phyloP scores from a whole-genome alignment of 2,329 filamentous ascomycete genomes.

The Tolypocladium amazonense region DNA sequence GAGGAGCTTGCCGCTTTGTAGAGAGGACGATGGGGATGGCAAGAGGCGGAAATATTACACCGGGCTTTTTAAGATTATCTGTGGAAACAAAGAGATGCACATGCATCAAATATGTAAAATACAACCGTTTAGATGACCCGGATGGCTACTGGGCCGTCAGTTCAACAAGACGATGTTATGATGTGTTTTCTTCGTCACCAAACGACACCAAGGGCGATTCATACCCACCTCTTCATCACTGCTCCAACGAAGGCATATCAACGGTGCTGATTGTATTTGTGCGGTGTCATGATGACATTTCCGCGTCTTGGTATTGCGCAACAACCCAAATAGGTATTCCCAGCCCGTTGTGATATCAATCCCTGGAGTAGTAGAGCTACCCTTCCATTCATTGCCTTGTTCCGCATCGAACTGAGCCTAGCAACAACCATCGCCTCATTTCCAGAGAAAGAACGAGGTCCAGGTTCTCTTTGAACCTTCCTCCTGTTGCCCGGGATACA shows the following conservation, averaged over 20 bases:
- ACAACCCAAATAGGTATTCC: neutral
- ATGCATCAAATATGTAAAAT: neutral
- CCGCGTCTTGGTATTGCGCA: neutral
- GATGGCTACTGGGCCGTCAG: neutral
- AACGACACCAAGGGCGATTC: neutral
- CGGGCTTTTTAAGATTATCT: neutral
- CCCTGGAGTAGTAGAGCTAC: neutral
- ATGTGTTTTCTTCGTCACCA: neutral
- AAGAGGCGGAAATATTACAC: neutral
- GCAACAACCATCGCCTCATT: neutral
- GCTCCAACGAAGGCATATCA: neutral
- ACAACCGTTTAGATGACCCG: neutral
- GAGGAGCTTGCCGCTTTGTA: constrained; percentile 53
- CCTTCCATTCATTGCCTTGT: neutral
- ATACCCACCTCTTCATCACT: neutral
- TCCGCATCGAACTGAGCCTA: neutral
- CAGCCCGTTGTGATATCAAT: neutral
- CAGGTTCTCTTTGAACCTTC: too few relatives aligned
- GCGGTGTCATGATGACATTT: too few relatives aligned
- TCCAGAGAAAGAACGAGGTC: neutral
- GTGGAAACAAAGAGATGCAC: neutral
- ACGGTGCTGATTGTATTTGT: neutral
- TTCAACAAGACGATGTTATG: neutral
- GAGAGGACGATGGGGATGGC: neutral
- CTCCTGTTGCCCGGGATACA: neutral